Conservation (phyloP, 1,284 basidiomycete species). For the Hypsizygus ulmarius region DNA sequence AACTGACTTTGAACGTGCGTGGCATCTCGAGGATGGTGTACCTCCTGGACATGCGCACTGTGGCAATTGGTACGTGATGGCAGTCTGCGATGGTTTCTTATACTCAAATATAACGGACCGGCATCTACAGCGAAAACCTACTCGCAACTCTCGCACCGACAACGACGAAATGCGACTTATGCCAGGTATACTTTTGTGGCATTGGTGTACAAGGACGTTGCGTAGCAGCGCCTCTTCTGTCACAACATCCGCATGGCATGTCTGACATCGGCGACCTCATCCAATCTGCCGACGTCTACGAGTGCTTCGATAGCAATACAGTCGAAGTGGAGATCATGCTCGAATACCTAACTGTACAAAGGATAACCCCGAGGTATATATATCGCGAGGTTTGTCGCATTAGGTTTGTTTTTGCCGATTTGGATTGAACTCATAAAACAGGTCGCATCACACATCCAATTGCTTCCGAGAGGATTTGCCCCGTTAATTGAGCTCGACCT, state of each 20-base stretch:
- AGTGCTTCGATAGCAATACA: conserved; percentile 69
- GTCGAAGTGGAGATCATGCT: conserved; percentile 78
- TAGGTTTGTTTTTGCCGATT: neutral
- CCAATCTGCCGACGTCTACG: conserved; percentile 69
- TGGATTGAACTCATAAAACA: conserved; percentile 26
- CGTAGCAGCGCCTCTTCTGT: conserved; percentile 49
- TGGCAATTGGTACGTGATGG: conserved; percentile 61
- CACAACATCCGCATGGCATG: conserved; percentile 69
- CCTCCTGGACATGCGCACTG: conserved; percentile 75
- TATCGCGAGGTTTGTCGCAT: conserved; percentile 60
- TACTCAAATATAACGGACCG: neutral
- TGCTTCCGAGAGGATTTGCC: conserved; percentile 58
- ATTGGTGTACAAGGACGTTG: conserved; percentile 70
- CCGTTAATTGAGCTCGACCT: conserved; percentile 65
- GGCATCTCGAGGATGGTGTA: conserved; percentile 67
- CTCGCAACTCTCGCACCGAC: conserved; percentile 65
- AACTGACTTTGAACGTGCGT: conserved; percentile 61
- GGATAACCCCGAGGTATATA: conserved; percentile 62
- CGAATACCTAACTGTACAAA: conserved; percentile 63
- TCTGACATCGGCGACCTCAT: conserved; percentile 66
- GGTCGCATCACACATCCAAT: conserved; percentile 60
- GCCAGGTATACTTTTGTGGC: conserved; percentile 74
- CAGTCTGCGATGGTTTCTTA: neutral
- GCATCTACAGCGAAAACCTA: conserved; percentile 56
- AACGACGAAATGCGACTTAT: conserved; percentile 77